These are phyloP conservation scores for Anastatica hierochuntica DNA, from an alignment of 345 rosid species.

Conservation along the genomic window DNA sequence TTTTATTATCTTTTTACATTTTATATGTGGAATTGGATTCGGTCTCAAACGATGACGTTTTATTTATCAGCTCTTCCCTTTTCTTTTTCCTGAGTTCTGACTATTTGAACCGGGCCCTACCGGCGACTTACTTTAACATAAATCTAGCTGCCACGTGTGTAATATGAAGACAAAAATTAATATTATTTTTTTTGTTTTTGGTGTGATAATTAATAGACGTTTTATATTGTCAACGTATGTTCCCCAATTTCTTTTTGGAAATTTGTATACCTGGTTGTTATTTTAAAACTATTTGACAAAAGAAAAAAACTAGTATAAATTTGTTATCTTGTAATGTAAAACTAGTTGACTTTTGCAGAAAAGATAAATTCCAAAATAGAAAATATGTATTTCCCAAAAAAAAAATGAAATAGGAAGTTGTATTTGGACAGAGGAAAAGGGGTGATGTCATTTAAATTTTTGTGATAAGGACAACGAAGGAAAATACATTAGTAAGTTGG, in stretches of 20 bases:
- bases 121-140: constrained; percentile 16
- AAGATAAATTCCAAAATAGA: neutral
- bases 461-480: neutral
- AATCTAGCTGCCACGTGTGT: constrained; percentile 16
- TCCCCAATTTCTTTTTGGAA: neutral
- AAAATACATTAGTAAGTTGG: constrained; percentile 16
- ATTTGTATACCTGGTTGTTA: neutral
- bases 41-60: constrained; percentile 23
- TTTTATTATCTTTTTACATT: neutral
- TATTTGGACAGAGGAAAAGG: constrained; percentile 10
- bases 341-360: neutral
- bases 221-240: constrained; percentile 9
- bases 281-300: constrained; percentile 5
- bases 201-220: neutral
- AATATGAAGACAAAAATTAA: neutral
- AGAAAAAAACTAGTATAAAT: neutral
- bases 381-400: neutral
- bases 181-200: neutral
- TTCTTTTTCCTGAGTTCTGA: neutral
- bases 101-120: constrained; percentile 22
- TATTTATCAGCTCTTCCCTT: neutral
- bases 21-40: constrained; percentile 22
- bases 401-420: neutral
- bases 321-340: constrained; percentile 2
- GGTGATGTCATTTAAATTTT: constrained; percentile 7